A percentile compares a stretch with the other conserved stretches of the same genome.
Conservation (phyloP, 192 early-diverging fungal genomes). For the Anaeromyces robustus region DNA sequence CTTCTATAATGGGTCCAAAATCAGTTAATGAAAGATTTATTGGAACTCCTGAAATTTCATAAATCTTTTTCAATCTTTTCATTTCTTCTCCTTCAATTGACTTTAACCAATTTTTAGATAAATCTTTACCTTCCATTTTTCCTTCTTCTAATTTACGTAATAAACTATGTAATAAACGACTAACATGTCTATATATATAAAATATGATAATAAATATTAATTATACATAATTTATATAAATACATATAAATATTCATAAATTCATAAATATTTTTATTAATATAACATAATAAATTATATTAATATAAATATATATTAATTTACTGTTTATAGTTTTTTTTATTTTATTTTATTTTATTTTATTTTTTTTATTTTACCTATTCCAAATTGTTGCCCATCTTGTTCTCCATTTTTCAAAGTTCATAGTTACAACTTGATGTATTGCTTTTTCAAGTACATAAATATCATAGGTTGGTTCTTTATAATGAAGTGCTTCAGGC, state of each 20-base stretch:
- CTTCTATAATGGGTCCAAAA: slow-evolving; percentile 7
- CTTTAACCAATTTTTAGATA: background rate
- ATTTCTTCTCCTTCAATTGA: slow-evolving; percentile 4
- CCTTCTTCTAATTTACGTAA: slow-evolving; percentile 19
- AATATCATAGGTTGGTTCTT: slow-evolving; percentile 8
- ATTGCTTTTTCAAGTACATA: slow-evolving; percentile 19
- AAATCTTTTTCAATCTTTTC: slow-evolving; percentile 6
- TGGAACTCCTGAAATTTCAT: slow-evolving; percentile 16
- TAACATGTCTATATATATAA: slow-evolving; percentile 16
- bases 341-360: no score
- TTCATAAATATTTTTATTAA: no score
- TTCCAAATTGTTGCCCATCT: slow-evolving; percentile 34
- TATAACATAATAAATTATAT: no score
- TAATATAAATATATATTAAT: no score
- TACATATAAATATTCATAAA: no score
- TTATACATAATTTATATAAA: no score
- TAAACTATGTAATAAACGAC: slow-evolving; percentile 17
- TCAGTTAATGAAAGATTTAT: slow-evolving; percentile 21
- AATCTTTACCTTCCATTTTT: slow-evolving; percentile 1
- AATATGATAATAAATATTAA: no score
- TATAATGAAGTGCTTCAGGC: slow-evolving; percentile 15
- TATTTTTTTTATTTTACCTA: slow-evolving; percentile 11
- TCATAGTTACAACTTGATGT: slow-evolving; percentile 17
- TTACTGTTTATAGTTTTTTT: no score
- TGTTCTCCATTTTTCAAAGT: slow-evolving; percentile 28